Conservation (phyloP, 140 eudicot genomes). For the Stevia rebaudiana region DNA sequence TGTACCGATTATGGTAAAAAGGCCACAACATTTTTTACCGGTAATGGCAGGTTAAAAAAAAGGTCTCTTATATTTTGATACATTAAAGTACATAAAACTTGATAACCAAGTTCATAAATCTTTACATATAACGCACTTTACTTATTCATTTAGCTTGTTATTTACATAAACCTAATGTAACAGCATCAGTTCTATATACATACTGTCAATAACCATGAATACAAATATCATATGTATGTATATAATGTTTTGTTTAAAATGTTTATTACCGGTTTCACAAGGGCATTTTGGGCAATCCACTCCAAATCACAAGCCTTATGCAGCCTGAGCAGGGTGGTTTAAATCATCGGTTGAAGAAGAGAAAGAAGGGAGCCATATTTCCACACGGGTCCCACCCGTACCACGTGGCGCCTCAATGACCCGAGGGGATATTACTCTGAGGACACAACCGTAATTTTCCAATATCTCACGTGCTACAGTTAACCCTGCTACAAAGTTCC, state of each 20-base stretch:
- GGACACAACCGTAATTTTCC: conserved; percentile 83
- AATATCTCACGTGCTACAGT: conserved; percentile 88
- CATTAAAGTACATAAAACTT: no score
- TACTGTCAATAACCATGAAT: conserved; percentile 16
- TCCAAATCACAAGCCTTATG: conserved; percentile 20
- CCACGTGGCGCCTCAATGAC: conserved; percentile 50
- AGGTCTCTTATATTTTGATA: no score
- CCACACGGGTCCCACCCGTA: conserved; percentile 84
- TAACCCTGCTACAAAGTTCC: conserved; percentile 93
- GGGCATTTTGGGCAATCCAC: conserved; percentile 5
- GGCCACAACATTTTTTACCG: no score
- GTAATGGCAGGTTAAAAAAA: no score
- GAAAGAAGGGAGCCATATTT: conserved; percentile 81
- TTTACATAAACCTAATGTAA: conserved; percentile 20
- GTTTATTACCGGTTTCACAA: background rate
- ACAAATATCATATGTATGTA: background rate
- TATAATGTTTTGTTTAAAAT: conserved; percentile 1
- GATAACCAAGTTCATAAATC: no score
- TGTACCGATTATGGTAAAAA: no score
- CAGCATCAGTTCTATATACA: conserved; percentile 13
- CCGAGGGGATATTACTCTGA: conserved; percentile 89
- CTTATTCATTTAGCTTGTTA: no score
- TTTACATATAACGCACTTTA: no score
- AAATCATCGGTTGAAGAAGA: conserved; percentile 29
- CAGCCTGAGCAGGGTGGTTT: conserved; percentile 28